Conservation (phyloP, 495 filamentous ascomycete species). For the Echria macrotheca region DNA sequence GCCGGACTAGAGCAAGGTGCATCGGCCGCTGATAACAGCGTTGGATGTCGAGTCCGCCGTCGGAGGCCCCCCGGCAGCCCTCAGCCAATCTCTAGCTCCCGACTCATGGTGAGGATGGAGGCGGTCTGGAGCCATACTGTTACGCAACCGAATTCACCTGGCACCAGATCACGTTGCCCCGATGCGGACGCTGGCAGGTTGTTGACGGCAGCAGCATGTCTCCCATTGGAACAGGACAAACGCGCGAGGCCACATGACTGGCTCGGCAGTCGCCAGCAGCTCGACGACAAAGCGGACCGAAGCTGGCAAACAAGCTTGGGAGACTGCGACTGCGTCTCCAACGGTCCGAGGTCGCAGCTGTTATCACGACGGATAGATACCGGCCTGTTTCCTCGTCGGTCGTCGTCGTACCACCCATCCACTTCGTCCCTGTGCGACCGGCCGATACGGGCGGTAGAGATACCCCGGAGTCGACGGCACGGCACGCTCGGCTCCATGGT, state of each 20-base stretch:
- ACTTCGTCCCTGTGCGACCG: no score
- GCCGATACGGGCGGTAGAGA: no score
- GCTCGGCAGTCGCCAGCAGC: neutral
- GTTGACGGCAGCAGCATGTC: neutral
- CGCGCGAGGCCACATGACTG: slow-evolving; percentile 5
- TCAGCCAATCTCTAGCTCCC: no score
- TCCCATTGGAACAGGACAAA: slow-evolving; percentile 14
- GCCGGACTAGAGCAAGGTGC: neutral
- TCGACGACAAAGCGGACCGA: neutral
- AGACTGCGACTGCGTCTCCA: no score
- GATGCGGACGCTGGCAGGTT: slow-evolving; percentile 13
- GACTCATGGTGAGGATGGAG: neutral
- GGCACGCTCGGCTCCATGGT: slow-evolving; percentile 4
- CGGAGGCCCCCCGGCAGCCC: slow-evolving; percentile 3
- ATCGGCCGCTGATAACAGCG: slow-evolving; percentile 5
- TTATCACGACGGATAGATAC: slow-evolving; percentile 5
- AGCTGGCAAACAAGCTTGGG: no score
- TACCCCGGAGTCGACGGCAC: slow-evolving; percentile 11
- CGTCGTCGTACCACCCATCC: neutral
- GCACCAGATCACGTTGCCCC: slow-evolving; percentile 16
- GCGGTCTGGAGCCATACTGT: slow-evolving; percentile 5
- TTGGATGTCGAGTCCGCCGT: slow-evolving; percentile 5
- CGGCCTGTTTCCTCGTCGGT: neutral
- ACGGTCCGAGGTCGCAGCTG: slow-evolving; percentile 10
- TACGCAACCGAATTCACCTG: slow-evolving; percentile 22